Evolutionary conservation across 495 filamentous ascomycete species (phyloP).

Genomic region (Penicillium riverlandense): DNA sequence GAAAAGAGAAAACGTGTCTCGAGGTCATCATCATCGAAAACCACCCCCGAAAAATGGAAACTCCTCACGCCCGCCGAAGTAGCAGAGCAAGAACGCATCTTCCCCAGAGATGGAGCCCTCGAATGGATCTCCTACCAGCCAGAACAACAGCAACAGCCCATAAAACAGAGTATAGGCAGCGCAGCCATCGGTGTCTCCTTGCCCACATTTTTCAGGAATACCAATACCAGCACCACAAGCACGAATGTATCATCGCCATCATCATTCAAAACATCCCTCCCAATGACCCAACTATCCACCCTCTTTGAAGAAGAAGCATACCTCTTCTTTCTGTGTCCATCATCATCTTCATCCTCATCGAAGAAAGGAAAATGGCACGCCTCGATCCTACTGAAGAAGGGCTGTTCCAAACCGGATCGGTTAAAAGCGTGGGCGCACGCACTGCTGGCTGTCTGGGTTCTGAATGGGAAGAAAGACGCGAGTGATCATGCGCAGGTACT

Average conservation of each 20-base stretch:
- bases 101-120: slow-evolving; percentile 56
- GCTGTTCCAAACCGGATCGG: slow-evolving; percentile 38
- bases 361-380: slow-evolving; percentile 19
- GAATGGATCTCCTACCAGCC: slow-evolving; percentile 38
- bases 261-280: slow-evolving; percentile 10
- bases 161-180: slow-evolving; percentile 10
- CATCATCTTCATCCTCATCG: neutral
- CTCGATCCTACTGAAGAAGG: slow-evolving; percentile 60
- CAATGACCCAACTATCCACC: slow-evolving; percentile 8
- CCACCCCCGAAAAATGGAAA: neutral
- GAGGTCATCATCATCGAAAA: neutral
- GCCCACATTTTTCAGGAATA: slow-evolving; percentile 15
- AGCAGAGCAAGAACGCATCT: slow-evolving; percentile 61
- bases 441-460: slow-evolving; percentile 44
- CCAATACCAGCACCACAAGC: neutral
- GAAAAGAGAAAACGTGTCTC: neutral
- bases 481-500: neutral
- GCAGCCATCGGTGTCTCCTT: slow-evolving; percentile 30
- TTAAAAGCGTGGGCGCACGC: slow-evolving; percentile 73
- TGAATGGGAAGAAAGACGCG: neutral
- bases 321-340: slow-evolving; percentile 16
- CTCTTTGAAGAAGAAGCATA: slow-evolving; percentile 26
- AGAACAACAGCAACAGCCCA: neutral
- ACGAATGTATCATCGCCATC: neutral
- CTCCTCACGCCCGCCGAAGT: slow-evolving; percentile 58